Percentiles rank a stretch among this genome's conserved stretches.
phyloP scores from a whole-genome alignment of 257 asterid species.

The Eustoma russellianum region DNA sequence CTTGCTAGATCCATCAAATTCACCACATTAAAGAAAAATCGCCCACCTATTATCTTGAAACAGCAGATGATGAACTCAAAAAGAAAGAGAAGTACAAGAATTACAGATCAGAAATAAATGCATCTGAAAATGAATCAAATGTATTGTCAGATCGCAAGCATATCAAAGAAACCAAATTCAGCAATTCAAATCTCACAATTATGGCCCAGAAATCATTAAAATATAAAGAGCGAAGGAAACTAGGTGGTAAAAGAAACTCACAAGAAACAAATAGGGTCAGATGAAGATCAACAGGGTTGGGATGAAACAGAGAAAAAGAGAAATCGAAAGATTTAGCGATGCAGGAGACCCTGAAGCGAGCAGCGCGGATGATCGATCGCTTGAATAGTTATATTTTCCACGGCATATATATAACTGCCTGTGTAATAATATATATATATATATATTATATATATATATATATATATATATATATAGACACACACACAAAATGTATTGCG shows the following conservation, averaged over 20 bases:
- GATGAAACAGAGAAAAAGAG: not conserved
- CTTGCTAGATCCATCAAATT: not conserved
- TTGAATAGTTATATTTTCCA: no score
- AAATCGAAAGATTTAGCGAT: slow-evolving; percentile 4
- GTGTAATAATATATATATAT: no score
- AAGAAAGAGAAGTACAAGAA: slow-evolving; percentile 3
- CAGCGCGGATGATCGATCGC: slow-evolving; percentile 7
- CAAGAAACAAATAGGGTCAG: slow-evolving; percentile 10
- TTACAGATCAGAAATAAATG: slow-evolving; percentile 7
- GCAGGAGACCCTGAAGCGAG: slow-evolving; percentile 11
- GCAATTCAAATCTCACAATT: not conserved
- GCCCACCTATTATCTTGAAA: no score
- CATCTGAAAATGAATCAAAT: not conserved
- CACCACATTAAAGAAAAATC: not conserved
- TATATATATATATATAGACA: no score
- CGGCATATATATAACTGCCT: no score
- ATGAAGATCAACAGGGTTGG: slow-evolving; percentile 16
- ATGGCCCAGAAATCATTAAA: not conserved
- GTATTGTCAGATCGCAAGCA: slow-evolving; percentile 8
- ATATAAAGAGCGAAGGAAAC: not conserved
- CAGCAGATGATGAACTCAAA: no score
- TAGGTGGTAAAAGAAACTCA: slow-evolving; percentile 12
- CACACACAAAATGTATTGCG: no score
- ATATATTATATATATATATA: no score
- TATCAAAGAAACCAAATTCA: slow-evolving; percentile 7